Percentiles rank a stretch among this genome's conserved stretches.
phyloP scores from a whole-genome alignment of 345 rosid genomes.

The Pugionium dolabratum region DNA sequence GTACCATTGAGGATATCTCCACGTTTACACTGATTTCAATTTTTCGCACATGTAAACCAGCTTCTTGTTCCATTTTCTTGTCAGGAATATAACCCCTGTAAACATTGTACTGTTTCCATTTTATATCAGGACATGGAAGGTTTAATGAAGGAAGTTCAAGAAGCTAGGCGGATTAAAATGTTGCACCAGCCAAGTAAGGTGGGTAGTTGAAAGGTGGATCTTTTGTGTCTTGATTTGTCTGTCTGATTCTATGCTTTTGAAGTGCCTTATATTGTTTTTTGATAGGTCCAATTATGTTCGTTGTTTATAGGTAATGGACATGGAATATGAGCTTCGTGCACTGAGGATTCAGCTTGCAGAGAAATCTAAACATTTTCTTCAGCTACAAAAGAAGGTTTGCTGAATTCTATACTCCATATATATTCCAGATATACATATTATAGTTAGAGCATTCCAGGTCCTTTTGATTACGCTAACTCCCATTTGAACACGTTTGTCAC shows the following conservation, averaged over 20 bases:
- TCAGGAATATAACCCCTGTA: background rate
- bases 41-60: conserved; percentile 12
- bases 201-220: conserved; percentile 18
- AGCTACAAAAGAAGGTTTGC: conserved; percentile 72
- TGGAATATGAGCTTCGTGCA: conserved; percentile 86
- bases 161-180: conserved; percentile 98
- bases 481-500: conserved; percentile 21
- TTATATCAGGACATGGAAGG: conserved; percentile 77
- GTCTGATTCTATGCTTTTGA: conserved; percentile 6
- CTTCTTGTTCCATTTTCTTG: background rate
- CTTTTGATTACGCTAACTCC: conserved; percentile 3
- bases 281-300: conserved; percentile 8
- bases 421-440: background rate
- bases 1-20: background rate
- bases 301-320: conserved; percentile 77
- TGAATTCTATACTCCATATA: conserved; percentile 3
- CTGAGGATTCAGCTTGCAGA: conserved; percentile 77
- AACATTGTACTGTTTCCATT: background rate
- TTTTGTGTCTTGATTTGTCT: background rate
- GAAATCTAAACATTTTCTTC: conserved; percentile 70
- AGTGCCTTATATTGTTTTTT: conserved; percentile 1
- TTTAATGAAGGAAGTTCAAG: conserved; percentile 97
- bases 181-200: conserved; percentile 99
- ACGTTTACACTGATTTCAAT: conserved; percentile 2
- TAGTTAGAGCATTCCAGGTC: background rate